phyloP scores from a whole-genome alignment of 139 green algal genomes.

The Micractinium conductrix region DNA sequence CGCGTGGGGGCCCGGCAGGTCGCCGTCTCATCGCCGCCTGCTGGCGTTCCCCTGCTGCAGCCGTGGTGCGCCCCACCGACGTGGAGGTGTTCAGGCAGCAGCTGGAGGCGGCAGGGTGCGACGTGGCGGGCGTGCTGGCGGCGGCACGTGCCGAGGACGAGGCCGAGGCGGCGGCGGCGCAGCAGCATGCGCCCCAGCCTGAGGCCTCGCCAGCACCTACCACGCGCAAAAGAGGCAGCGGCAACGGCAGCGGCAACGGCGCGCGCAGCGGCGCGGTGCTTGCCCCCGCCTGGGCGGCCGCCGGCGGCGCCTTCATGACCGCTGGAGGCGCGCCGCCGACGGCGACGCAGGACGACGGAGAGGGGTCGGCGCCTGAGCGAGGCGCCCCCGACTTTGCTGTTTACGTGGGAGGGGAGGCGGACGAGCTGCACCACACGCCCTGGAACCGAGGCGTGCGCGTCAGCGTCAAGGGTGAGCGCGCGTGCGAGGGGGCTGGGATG shows the following conservation, averaged over 20 bases:
- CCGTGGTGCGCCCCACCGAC: constrained; percentile 54
- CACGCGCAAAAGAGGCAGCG: not conserved
- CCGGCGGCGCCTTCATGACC: not conserved
- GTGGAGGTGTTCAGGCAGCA: constrained; percentile 57
- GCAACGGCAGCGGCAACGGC: not conserved
- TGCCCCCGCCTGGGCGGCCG: not conserved
- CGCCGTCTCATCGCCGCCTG: no score
- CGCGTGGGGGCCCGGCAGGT: no score
- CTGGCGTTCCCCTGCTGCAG: not conserved
- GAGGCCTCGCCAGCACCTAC: not conserved
- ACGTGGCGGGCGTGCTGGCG: constrained; percentile 2
- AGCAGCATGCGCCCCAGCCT: not conserved
- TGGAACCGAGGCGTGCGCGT: constrained; percentile 16
- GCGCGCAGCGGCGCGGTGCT: not conserved
- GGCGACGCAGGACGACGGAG: not conserved
- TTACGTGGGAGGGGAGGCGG: constrained; percentile 1
- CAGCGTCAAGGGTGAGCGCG: constrained; percentile 14
- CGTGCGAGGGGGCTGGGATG: not conserved
- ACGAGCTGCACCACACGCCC: constrained; percentile 28
- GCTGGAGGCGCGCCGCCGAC: not conserved
- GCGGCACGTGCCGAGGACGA: not conserved
- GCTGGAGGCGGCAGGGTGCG: constrained; percentile 12
- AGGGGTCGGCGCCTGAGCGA: not conserved
- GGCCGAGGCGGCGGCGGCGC: not conserved
- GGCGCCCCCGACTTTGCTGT: constrained; percentile 22